Evolutionary conservation across 805 yeast species (phyloP), one percentile per base, ranked within the genome.

Genomic region (Cyberlindnera mississippiensis): DNA sequence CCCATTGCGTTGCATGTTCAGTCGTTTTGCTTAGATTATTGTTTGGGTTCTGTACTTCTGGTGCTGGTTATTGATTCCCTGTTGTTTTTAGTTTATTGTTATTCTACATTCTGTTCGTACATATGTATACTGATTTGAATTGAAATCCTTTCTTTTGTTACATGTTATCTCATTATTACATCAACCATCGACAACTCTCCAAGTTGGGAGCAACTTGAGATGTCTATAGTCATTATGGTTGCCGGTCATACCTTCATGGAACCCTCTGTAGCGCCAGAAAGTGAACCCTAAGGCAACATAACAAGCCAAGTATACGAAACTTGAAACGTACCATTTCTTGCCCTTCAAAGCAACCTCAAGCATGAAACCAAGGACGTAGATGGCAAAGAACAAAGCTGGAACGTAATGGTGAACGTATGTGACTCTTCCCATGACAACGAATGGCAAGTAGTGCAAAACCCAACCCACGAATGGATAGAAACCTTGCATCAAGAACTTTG

Each of bases 371-470:
- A 67, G 60, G 13, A 87, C 82, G 50, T 90, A 68, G 70, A 89
- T 82, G 38, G 98, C 98, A 69, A 91, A 91, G 67, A 85, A 91
- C 49, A 90, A 73, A 1, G 98, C 96, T 12, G 99, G 99, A 52
- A 89, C 77, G 64, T 91, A 91, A 63, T 91, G 99, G 66, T 91
- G 99, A 27, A 91, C 93, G 62, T 93, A 91, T 2, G 96, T 89
- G 43, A 93, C 97, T 71, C 99, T 85, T 11, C 95, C 89, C 99
- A 91, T 91, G 45, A 88, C 66, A 26, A 84, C 77, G 66, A 91
- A 91, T 27, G 99, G 98, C 56, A 85, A 59, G 64, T 72, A 91
- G 65, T 91, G 97, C 56, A 88, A 71, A 33, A 80, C 72, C 97
- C 97, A 91, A 10, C 96, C 96, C 32, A 86, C 58, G 68, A 90